Evolutionary conservation across 2,329 filamentous ascomycete genomes (phyloP), one percentile per base, ranked within the genome.

Genomic region (Seiridium cupressi): DNA sequence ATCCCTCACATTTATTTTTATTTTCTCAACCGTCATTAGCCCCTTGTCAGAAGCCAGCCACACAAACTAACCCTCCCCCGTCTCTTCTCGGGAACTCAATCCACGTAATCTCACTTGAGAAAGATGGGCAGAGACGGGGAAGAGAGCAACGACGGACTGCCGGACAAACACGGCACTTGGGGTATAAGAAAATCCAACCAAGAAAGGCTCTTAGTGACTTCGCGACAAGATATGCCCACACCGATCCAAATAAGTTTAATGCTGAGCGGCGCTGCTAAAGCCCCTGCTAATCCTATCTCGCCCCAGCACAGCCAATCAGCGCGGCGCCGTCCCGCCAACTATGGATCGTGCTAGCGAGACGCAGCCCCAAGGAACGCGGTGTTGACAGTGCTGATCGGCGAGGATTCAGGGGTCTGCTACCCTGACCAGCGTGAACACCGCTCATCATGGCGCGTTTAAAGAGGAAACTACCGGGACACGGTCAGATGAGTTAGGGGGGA

Each of bases 261-360:
- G 10, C 49, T 53, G 49, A 53, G 49, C 49, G 49, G 49, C 49
- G 35, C 49, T 35, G 49, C 49, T 53, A 53, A 53, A 13, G 34
- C n/a, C 49, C 49, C 10, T 53, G 34, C 38, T 42, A 42, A 42
- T 7, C 38, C 38, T 13, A 13, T 42, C 38, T 13, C 7, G 38
- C 38, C 7, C 38, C 38, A 42, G 13, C 13, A 8, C 7, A 42
- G 38, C 38, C 38, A 42, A 42, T 42, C 38, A 42, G 13, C 38
- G 13, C 38, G 7, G 13, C 38, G 38, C 38, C 38, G 38, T 42
- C 38, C 38, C 38, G 38, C 38, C 7, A 42, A 42, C 38, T 42
- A 42, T 42, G 38, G 38, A 42, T 26, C 18, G 18, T 26, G 18
- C 18, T 26, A 26, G 18, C 18, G 18, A 26, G 18, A 26, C 18